Evolutionary conservation across 768 basidiomycete genomes (phyloP).

Genomic region (Mycena floridula): DNA sequence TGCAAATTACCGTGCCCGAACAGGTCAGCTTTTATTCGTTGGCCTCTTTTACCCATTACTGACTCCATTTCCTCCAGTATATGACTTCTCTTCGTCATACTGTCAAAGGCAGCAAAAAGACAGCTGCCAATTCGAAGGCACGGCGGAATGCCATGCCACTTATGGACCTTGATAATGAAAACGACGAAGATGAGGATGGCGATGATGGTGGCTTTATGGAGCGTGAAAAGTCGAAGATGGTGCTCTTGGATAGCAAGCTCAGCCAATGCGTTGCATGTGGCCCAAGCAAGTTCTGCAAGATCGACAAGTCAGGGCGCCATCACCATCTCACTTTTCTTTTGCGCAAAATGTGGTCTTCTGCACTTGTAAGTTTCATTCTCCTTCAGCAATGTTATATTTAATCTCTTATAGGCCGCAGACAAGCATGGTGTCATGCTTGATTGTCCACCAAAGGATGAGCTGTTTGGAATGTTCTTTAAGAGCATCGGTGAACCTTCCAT

Average conservation of each 20-base stretch:
- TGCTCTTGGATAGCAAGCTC: conserved; percentile 1
- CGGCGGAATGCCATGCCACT: not conserved
- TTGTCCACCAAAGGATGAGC: too few relatives aligned
- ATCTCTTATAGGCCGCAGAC: too few relatives aligned
- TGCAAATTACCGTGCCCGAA: too few relatives aligned
- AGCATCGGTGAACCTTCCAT: too few relatives aligned
- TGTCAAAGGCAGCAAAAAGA: too few relatives aligned
- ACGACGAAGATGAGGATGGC: conserved; percentile 2
- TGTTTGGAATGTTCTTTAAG: too few relatives aligned
- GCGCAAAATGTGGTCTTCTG: conserved; percentile 2
- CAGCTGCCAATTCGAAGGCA: too few relatives aligned
- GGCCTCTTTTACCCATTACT: too few relatives aligned
- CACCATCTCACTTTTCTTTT: not conserved
- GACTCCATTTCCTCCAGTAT: too few relatives aligned
- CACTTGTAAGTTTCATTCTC: not conserved
- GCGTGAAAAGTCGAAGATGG: not conserved
- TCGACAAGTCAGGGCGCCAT: not conserved
- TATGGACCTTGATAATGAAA: conserved; percentile 6
- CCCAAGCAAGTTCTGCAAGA: conserved; percentile 2
- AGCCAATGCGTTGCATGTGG: conserved; percentile 1
- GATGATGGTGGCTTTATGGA: conserved; percentile 3
- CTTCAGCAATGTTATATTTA: conserved; percentile 1
- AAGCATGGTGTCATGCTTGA: too few relatives aligned
- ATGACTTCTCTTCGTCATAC: too few relatives aligned
- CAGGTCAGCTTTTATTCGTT: too few relatives aligned